These are phyloP conservation scores for Monosporozyma servazzii DNA, from an alignment of 805 yeast genomes.

Conservation along the genomic window DNA sequence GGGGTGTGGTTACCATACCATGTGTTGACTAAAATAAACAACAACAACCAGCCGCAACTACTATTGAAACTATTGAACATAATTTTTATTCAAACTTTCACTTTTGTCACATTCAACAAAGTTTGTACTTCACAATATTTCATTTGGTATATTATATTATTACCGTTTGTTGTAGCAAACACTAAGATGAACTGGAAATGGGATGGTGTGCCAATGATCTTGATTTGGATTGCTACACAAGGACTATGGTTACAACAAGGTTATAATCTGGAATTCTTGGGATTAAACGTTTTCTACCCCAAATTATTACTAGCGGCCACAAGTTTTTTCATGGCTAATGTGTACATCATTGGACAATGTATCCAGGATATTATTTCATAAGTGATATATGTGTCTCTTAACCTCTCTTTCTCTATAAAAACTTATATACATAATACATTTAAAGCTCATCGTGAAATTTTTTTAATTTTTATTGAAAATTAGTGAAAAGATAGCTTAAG, in stretches of 20 bases:
- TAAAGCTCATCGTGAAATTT: neutral
- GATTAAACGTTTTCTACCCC: slow-evolving; percentile 52
- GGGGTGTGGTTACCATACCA: neutral
- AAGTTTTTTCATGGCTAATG: slow-evolving; percentile 52
- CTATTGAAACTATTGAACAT: slow-evolving; percentile 33
- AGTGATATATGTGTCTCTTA: neutral
- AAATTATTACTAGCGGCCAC: slow-evolving; percentile 48
- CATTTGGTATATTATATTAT: slow-evolving; percentile 81
- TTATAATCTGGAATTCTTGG: slow-evolving; percentile 72
- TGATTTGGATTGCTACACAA: slow-evolving; percentile 63
- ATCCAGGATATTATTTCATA: slow-evolving; percentile 34
- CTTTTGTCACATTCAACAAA: slow-evolving; percentile 71
- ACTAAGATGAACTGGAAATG: slow-evolving; percentile 30
- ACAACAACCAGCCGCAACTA: neutral
- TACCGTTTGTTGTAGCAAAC: slow-evolving; percentile 60
- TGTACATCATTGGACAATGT: slow-evolving; percentile 49
- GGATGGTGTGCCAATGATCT: slow-evolving; percentile 36
- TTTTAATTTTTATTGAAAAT: neutral
- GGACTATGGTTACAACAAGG: slow-evolving; percentile 73
- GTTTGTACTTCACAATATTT: slow-evolving; percentile 93
- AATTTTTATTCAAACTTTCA: slow-evolving; percentile 66
- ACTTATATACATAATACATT: neutral
- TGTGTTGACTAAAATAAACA: slow-evolving; percentile 13
- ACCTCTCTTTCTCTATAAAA: neutral
- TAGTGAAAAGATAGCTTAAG: neutral